Evolutionary conservation across 352 stramenopile species (phyloP), one percentile per base, ranked within the genome.

Genomic region (Phytophthora citrophthora): DNA sequence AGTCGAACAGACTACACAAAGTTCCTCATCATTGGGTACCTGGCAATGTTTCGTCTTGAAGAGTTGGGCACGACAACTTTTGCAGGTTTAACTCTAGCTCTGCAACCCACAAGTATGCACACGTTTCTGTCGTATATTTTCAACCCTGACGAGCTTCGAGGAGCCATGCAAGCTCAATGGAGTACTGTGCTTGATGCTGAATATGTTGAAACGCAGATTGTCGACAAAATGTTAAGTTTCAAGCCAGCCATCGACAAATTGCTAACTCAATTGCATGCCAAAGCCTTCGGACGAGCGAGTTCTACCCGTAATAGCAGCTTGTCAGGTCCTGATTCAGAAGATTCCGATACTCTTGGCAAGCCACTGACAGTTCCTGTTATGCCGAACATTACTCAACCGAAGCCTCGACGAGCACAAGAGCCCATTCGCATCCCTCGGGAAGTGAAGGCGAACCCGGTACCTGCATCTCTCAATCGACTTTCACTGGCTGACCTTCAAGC

Each of bases 11-110:
- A 97, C 68, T 97, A 97, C 66, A 97, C 88, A 16, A 89, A 94
- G 64, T 97, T 96, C 61, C 89, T 97, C 59, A 91, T 98, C 52
- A 66, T 98, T 18, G 76, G 77, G 9, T 97, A 97, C 64, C 62
- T 98, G 49, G 74, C 84, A 11, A 79, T 98, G 20, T 98, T 97
- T 61, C 84, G 91, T 4, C 72, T 98, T 1, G 78, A 97, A 6
- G 91, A 98, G 55, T 74, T 98, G 15, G 90, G 91, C 0, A 67
- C 80, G 0, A 10, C 63, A 5, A 68, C 79, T 12, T 97, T 98
- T 61, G 54, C 71, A 6, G 54, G 62, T 1, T 74, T 97, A 15
- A 76, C 90, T 0, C 29, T 71, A 12, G 67, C 77, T 10, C 70
- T 96, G 6, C 86, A 96, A n/a, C 82, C 91, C 0, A 85, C 83